Evolutionary conservation across 306 rosid species (phyloP).

Genomic region (Psophocarpus tetragonolobus): DNA sequence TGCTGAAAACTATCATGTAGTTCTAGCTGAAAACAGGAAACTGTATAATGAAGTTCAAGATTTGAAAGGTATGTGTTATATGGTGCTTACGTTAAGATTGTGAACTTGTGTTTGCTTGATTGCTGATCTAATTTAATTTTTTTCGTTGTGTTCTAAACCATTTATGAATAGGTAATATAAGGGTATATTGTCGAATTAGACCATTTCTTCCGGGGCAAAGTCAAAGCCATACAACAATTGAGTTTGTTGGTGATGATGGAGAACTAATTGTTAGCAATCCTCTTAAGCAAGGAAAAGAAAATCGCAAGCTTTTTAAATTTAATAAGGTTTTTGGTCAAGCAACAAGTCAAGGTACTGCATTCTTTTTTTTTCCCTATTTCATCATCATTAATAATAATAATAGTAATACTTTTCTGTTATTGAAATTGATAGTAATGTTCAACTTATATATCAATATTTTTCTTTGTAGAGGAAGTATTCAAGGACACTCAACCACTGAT

Average conservation of each 20-base stretch:
- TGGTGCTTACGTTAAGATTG: not conserved
- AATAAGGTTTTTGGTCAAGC: constrained; percentile 93
- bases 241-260: constrained; percentile 91
- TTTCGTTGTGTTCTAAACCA: constrained; percentile 18
- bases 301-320: constrained; percentile 77
- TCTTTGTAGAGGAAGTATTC: constrained; percentile 79
- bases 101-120: constrained; percentile 22
- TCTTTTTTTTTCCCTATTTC: not conserved
- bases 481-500: constrained; percentile 84
- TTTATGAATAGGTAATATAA: constrained; percentile 73
- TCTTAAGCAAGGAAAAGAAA: constrained; percentile 86
- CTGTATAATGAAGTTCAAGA: constrained; percentile 97
- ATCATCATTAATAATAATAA: constrained; percentile 13
- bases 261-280: constrained; percentile 81
- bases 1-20: constrained; percentile 81
- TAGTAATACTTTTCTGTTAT: constrained; percentile 20
- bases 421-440: constrained; percentile 1
- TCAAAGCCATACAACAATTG: constrained; percentile 71
- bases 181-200: constrained; percentile 95
- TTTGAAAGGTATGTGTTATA: constrained; percentile 67
- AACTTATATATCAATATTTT: constrained; percentile 19
- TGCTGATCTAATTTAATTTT: constrained; percentile 30
- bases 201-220: constrained; percentile 97
- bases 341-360: constrained; percentile 72
- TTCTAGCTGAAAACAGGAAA: constrained; percentile 84